Evolutionary conservation across 2,329 filamentous ascomycete genomes (phyloP).

Genomic region (Fusarium sp.): DNA sequence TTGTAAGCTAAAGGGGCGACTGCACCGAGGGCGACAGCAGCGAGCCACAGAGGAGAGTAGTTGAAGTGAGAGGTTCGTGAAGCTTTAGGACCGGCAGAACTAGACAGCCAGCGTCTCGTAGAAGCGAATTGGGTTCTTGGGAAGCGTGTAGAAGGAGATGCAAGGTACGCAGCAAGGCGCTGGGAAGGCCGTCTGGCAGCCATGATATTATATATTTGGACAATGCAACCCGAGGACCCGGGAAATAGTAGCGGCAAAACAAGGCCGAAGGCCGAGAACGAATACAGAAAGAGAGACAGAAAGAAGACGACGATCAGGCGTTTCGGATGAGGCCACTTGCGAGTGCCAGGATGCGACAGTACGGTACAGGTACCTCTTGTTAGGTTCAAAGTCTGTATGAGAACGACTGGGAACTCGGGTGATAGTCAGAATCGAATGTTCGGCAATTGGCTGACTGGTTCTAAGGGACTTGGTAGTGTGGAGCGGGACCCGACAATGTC

Average conservation of each 20-base stretch:
- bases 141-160: slow-evolving; percentile 39
- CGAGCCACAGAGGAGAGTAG: slow-evolving; percentile 44
- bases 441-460: slow-evolving; percentile 35
- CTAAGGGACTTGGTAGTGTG: slow-evolving; percentile 3
- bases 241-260: slow-evolving; percentile 5
- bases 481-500: slow-evolving; percentile 8
- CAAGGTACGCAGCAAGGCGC: slow-evolving; percentile 45
- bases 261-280: slow-evolving; percentile 12
- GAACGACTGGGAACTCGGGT: slow-evolving; percentile 38
- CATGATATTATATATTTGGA: slow-evolving; percentile 43
- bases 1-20: slow-evolving; percentile 65
- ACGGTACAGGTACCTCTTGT: background rate
- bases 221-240: slow-evolving; percentile 11
- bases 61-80: slow-evolving; percentile 31
- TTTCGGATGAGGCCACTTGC: slow-evolving; percentile 42
- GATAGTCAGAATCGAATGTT: slow-evolving; percentile 46
- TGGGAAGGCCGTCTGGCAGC: slow-evolving; percentile 45
- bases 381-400: slow-evolving; percentile 37
- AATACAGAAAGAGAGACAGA: slow-evolving; percentile 18
- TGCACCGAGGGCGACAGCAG: slow-evolving; percentile 59
- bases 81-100: slow-evolving; percentile 32
- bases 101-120: slow-evolving; percentile 41
- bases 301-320: slow-evolving; percentile 35
- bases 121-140: slow-evolving; percentile 42
- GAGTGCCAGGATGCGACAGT: slow-evolving; percentile 19